Conservation (phyloP, 2,329 filamentous ascomycete species). For the Neocucurbitaria cava region DNA sequence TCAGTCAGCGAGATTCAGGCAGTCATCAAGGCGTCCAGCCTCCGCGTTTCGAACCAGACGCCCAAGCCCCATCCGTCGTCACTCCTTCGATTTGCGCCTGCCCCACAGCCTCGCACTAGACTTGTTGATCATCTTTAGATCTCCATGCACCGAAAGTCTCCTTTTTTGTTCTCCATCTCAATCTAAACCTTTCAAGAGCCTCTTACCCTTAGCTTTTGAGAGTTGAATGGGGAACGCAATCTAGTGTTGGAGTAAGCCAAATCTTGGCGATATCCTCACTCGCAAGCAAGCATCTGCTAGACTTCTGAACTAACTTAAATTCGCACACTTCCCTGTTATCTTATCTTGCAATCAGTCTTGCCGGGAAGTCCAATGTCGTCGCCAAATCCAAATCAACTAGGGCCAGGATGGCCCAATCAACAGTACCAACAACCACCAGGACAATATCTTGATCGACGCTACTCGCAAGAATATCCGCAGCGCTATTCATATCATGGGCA, state of each 20-base stretch:
- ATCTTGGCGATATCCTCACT: no score
- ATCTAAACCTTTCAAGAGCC: neutral
- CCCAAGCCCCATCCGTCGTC: constrained; percentile 2
- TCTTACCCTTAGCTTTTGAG: neutral
- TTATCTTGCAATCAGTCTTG: no score
- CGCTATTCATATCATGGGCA: constrained; percentile 4
- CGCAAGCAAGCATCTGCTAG: no score
- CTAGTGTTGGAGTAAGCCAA: neutral
- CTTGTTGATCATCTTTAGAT: neutral
- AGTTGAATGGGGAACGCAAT: neutral
- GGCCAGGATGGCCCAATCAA: constrained; percentile 14
- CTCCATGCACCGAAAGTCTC: neutral
- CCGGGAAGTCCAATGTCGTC: constrained; percentile 3
- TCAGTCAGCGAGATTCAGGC: constrained; percentile 7
- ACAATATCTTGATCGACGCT: constrained; percentile 10
- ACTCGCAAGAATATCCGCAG: constrained; percentile 12
- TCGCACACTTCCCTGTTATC: neutral
- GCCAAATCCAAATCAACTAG: constrained; percentile 10
- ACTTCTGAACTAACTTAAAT: no score
- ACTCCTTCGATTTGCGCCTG: neutral
- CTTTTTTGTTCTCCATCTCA: neutral
- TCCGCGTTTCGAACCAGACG: neutral
- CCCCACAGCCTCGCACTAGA: neutral
- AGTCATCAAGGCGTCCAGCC: constrained; percentile 21
- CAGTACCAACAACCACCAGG: constrained; percentile 13